Conservation (phyloP, 2,329 filamentous ascomycete species). For the Westerdykella ornata region DNA sequence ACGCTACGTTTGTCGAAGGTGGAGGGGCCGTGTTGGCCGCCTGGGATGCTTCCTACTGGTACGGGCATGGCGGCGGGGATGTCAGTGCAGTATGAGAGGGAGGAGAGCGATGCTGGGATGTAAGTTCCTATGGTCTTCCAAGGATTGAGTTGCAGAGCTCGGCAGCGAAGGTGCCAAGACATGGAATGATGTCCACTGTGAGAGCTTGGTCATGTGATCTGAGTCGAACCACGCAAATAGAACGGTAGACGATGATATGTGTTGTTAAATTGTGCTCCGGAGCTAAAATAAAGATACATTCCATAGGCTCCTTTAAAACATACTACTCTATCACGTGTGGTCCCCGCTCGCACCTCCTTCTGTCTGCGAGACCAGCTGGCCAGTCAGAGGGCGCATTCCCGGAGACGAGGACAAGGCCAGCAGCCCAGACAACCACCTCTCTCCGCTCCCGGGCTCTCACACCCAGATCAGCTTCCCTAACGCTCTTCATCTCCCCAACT, state of each 20-base stretch:
- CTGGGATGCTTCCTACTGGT: constrained; percentile 44
- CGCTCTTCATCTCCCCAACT: constrained; percentile 15
- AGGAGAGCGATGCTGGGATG: constrained; percentile 7
- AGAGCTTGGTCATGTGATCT: constrained; percentile 3
- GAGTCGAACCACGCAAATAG: neutral
- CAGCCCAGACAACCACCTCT: constrained; percentile 18
- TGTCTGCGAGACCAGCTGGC: too few species aligned
- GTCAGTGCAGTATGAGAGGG: constrained; percentile 8
- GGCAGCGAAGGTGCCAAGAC: constrained; percentile 1
- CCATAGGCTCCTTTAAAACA: neutral
- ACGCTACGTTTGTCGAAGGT: constrained; percentile 63
- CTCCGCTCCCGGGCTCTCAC: constrained; percentile 13
- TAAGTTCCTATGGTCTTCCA: neutral
- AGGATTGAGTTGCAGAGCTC: neutral
- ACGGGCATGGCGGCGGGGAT: constrained; percentile 47
- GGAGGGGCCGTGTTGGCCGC: constrained; percentile 50
- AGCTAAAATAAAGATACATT: neutral
- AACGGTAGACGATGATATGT: neutral
- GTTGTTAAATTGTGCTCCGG: too few species aligned
- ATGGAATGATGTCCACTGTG: neutral
- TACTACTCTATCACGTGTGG: neutral
- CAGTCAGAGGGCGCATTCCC: constrained; percentile 20
- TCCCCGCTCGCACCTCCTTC: neutral
- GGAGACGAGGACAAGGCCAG: constrained; percentile 23
- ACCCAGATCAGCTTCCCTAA: constrained; percentile 8